A percentile compares a stretch with the other conserved stretches of the same genome.
phyloP scores from a whole-genome alignment of 208 protist species.

The Crithidia acanthocephali region DNA sequence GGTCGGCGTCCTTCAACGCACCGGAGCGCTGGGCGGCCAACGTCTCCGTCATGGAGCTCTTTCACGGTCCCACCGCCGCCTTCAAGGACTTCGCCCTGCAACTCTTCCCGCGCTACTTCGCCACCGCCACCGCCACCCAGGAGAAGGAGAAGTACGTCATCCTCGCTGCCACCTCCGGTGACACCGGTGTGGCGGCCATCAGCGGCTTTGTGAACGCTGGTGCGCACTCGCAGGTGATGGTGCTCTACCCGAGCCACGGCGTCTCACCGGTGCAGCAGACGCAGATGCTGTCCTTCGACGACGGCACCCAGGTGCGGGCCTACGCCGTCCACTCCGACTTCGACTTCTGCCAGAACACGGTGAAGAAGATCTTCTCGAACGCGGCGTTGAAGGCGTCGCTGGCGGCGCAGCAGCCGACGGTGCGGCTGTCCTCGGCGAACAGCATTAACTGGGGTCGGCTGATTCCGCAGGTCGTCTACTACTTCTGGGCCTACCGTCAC shows the following conservation, averaged over 20 bases:
- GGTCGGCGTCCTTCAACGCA: slow-evolving; percentile 24
- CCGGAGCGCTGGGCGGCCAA: slow-evolving; percentile 41
- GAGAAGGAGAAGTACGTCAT: slow-evolving; percentile 66
- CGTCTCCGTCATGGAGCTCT: slow-evolving; percentile 80
- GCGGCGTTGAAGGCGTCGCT: slow-evolving; percentile 66
- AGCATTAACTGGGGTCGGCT: slow-evolving; percentile 98
- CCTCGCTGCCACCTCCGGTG: slow-evolving; percentile 90
- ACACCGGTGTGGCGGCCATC: slow-evolving; percentile 90
- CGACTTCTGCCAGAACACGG: slow-evolving; percentile 93
- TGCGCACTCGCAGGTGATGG: slow-evolving; percentile 74
- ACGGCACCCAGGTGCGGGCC: slow-evolving; percentile 68
- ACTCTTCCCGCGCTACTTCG: slow-evolving; percentile 89
- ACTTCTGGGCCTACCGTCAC: slow-evolving; percentile 95
- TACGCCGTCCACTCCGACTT: slow-evolving; percentile 83
- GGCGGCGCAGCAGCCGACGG: slow-evolving; percentile 30
- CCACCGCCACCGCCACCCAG: slow-evolving; percentile 38
- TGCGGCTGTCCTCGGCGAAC: slow-evolving; percentile 95
- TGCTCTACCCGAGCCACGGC: slow-evolving; percentile 86
- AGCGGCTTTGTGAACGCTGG: slow-evolving; percentile 82
- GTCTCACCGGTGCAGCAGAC: slow-evolving; percentile 86
- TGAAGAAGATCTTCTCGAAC: slow-evolving; percentile 94
- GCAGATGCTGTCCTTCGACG: slow-evolving; percentile 88
- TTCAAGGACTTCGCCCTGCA: slow-evolving; percentile 94
- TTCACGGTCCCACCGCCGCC: slow-evolving; percentile 89
- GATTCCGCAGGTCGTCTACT: slow-evolving; percentile 96